Base-by-base conservation (phyloP, 2,329 filamentous ascomycete genomes). In the Xylaria sp. region DNA sequence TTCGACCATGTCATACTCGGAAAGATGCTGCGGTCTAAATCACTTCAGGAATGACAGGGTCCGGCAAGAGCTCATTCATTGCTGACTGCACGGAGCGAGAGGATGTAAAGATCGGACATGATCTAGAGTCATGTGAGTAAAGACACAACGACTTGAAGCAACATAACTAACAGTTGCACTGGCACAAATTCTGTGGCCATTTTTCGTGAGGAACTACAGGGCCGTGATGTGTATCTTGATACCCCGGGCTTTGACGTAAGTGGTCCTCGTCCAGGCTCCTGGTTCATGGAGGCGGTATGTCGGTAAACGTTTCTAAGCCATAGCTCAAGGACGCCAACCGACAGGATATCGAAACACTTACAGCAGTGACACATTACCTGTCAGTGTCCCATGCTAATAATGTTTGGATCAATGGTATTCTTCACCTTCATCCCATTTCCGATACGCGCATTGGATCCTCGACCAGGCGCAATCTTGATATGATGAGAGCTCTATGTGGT, bases 1-100 rank as follows among this genome's bases (percentile, higher is more conserved):
- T 36, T 25, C 15, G 7, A 31, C 4, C 2, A 33, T 8, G 2
- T n/a, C 0, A n/a, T 36, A 12, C 1, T 2, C 15, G 8, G 28
- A 62, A 56, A 3, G 6, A 61, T 28, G 13, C 2, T 4, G 3
- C 33, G 20, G 25, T 31, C 51, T 62, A 61, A 66, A 28, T 9
- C 13, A 2, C 10, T 46, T 61, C 67, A 55, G 68, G 68, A 15
- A 59, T 58, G 56, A 72, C 71, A 7, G 71, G 71, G 9, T 62
- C 66, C 0, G 71, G 68, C 7, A 72, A 72, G 36, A 72, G 66
- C 12, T 60, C 71, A 7, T 36, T 72, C 20, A 65, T 72, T 23
- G 52, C 33, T 8, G 43, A 56, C 9, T 62, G 60, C 13, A 67
- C 63, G 0, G 46, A 48, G 3, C 13, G 54, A 41, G 5, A 64